Base-by-base conservation (phyloP, 2,329 filamentous ascomycete species). In the Metarhizium album region DNA sequence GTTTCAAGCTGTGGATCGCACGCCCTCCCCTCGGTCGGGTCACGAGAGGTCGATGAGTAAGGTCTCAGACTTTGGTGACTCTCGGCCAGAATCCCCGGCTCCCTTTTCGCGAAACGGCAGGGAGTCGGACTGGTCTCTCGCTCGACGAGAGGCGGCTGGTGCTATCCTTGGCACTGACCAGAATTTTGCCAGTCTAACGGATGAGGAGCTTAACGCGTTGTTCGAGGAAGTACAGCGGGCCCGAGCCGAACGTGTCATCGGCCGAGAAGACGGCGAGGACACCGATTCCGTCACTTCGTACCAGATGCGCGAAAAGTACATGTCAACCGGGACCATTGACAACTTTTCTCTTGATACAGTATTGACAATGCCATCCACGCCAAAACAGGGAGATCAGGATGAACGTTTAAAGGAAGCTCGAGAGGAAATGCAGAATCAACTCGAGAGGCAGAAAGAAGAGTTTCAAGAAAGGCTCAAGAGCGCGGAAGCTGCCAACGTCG, bases 301-400 rank as follows among this genome's bases (percentile, higher is more conserved):
- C 62, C 85, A 89, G 2, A 75, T 90, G 29, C 79, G 93, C 48
- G 93, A 98, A 60, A 97, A 97, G 63, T 97, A 97, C 67, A 80
- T 95, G 72, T 96, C 90, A 2, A 93, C 86, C 50, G 91, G 91
- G 2, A 96, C 91, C 0, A 77, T 97, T 49, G 93, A 98, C 68
- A 96, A 95, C 64, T 93, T 96, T 61, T 97, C 91, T 2, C 75
- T 98, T 16, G 93, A 98, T 64, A 98, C 93, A 1, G 86, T 84
- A 13, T 75, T 98, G 47, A 98, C 93, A 0, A 90, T 96, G 76
- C 93, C 93, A 2, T 94, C 90, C 0, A 97, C 91, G 0, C 93
- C 93, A 2, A 87, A 82, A 54, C 83, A 86, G 53, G 80, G 78
- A 23, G 88, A 90, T 51, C 79, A 83, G 0, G 89, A 91, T 46